Conservation (phyloP, 768 basidiomycete species). For the Phylloporus rhodoxanthus region DNA sequence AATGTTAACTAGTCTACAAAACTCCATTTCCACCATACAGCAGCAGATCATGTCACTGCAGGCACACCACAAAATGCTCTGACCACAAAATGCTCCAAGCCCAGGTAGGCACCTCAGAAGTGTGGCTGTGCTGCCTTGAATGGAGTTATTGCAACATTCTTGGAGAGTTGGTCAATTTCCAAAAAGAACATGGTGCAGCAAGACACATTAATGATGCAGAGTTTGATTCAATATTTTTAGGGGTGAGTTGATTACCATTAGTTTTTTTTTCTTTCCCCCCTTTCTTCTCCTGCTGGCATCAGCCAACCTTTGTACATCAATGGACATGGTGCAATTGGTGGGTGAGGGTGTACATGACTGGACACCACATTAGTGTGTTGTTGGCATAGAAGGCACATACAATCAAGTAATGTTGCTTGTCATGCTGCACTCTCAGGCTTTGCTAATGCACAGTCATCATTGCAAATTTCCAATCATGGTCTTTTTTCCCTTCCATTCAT, state of each 20-base stretch:
- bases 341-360: neutral
- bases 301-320: neutral
- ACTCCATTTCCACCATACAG: conserved; percentile 20
- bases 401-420: neutral
- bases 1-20: conserved; percentile 25
- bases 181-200: conserved; percentile 75
- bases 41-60: conserved; percentile 27
- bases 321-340: neutral
- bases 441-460: neutral
- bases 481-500: neutral
- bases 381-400: neutral
- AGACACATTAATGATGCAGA: conserved; percentile 78
- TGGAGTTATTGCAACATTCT: conserved; percentile 63
- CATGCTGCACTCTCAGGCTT: neutral
- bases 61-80: too few species aligned
- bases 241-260: conserved; percentile 36
- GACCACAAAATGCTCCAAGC: conserved; percentile 27
- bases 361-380: neutral
- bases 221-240: conserved; percentile 72
- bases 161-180: conserved; percentile 66
- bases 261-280: neutral
- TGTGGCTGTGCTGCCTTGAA: conserved; percentile 53
- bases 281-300: neutral
- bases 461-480: neutral
- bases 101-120: conserved; percentile 36